Percentiles rank a stretch among this genome's conserved stretches.
Evolutionary conservation across 176 grass and related monocot species (phyloP).

Genomic region (Alopecurus myosuroides): DNA sequence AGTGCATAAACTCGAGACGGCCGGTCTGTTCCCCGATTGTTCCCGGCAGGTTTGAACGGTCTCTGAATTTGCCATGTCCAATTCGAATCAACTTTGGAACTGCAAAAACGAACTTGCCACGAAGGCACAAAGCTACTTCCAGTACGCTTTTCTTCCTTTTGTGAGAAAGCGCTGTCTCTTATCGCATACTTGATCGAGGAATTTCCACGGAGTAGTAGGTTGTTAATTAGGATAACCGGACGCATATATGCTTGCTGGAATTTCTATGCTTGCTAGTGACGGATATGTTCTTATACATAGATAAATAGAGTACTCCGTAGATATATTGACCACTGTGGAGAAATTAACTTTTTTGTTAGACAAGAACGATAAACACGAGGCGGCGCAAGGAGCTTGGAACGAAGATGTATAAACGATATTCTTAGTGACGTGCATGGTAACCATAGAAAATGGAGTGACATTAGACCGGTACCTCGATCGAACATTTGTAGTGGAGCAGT

Average conservation of each 20-base stretch:
- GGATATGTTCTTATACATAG: constrained; percentile 18
- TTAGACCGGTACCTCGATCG: not conserved
- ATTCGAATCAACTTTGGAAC: not conserved
- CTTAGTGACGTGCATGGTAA: not conserved
- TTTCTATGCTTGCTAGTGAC: constrained; percentile 6
- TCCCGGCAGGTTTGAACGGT: not conserved
- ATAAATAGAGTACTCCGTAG: no score
- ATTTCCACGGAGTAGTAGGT: not conserved
- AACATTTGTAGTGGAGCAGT: not conserved
- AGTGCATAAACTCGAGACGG: not conserved
- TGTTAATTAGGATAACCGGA: not conserved
- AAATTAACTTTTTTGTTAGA: not conserved
- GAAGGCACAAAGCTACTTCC: not conserved
- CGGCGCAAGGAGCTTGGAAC: not conserved
- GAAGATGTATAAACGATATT: not conserved
- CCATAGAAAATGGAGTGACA: not conserved
- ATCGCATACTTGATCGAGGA: not conserved
- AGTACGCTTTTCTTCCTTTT: not conserved
- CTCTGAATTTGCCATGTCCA: not conserved
- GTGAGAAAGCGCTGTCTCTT: not conserved
- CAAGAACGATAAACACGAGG: constrained; percentile 9
- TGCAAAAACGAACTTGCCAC: not conserved
- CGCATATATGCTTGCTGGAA: not conserved
- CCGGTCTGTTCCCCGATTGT: constrained; percentile 16
- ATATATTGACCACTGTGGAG: not conserved